Evolutionary conservation across 208 protist species (phyloP), one percentile per base, ranked within the genome.

Genomic region (Kentomonas sorsogonicus): DNA sequence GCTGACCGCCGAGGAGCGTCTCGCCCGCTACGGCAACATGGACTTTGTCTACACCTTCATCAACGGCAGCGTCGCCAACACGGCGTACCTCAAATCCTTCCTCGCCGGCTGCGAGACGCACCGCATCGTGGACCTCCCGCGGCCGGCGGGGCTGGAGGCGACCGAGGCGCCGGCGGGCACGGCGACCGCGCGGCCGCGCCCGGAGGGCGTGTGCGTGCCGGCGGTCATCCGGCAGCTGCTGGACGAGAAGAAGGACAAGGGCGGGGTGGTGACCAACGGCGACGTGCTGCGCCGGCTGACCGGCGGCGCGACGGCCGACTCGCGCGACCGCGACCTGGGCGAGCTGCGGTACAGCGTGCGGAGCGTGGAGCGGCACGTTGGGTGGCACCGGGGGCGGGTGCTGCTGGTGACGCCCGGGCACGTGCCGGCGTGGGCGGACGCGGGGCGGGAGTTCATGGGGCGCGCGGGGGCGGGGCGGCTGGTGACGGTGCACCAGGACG

Each of bases 371-470:
- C 68, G 77, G 59, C 83, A 89, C 74, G 86, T 96, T 23, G 89
- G 71, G 29, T 98, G 96, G 96, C 78, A 98, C 39, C 51, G 55
- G n/a, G 81, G 81, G 16, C 71, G 91, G 44, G 65, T 97, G 48
- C 60, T 98, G n/a, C 69, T 99, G 52, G 92, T 98, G n/a, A 97
- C 96, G 13, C 97, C 97, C 44, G 93, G 94, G 29, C 97, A 98
- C 74, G 66, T 95, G 38, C 89, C 93, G 26, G 56, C 50, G 52
- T 98, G 94, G 93, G 50, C 97, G 38, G 77, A 97, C 67, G 39
- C 71, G 26, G 69, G 73, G 44, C 71, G 66, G 47, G 75, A 79
- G 67, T 87, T 87, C 59, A 57, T 87, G 16, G n/a, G n/a, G n/a
- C n/a, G n/a, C n/a, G 52, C 55, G 7, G 66, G 71, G 4, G 30